Conservation (phyloP, 164 flowering plant species). For the Cinnamomum chago region DNA sequence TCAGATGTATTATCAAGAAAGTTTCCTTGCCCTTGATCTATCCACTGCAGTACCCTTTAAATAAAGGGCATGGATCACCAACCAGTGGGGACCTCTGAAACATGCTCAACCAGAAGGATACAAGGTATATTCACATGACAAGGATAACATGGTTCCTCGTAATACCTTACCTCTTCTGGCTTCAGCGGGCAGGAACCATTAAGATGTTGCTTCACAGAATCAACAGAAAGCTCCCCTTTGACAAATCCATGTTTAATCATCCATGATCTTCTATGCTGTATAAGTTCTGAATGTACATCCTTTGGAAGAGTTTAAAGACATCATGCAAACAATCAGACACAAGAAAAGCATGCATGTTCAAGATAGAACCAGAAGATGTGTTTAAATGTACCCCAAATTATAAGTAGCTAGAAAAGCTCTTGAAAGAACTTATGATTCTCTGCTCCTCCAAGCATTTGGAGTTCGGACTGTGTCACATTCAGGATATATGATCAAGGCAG, state of each 20-base stretch:
- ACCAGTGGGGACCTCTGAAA: not conserved
- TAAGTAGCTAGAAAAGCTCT: too few relatives aligned
- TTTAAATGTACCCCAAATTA: too few relatives aligned
- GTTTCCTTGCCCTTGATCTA: not conserved
- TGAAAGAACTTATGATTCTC: too few relatives aligned
- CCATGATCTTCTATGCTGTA: slow-evolving; percentile 85
- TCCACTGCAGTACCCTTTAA: not conserved
- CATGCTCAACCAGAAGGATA: not conserved
- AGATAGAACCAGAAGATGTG: too few relatives aligned
- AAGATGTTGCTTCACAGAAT: slow-evolving; percentile 54
- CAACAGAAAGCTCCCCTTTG: slow-evolving; percentile 64
- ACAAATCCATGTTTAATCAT: slow-evolving; percentile 82
- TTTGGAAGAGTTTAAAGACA: slow-evolving; percentile 23
- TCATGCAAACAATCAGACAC: slow-evolving; percentile 10
- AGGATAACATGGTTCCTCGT: not conserved
- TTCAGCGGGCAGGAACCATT: slow-evolving; percentile 89
- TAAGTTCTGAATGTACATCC: slow-evolving; percentile 95
- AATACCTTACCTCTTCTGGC: slow-evolving; percentile 82
- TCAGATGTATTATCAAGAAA: not conserved
- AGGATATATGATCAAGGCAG: too few relatives aligned
- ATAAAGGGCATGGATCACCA: not conserved
- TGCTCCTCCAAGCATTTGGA: too few relatives aligned
- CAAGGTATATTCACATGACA: not conserved
- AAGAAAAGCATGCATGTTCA: slow-evolving; percentile 5
- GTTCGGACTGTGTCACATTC: too few relatives aligned